Base-by-base conservation (phyloP, 2,329 filamentous ascomycete genomes). In the Incumbomyces delicatus region DNA sequence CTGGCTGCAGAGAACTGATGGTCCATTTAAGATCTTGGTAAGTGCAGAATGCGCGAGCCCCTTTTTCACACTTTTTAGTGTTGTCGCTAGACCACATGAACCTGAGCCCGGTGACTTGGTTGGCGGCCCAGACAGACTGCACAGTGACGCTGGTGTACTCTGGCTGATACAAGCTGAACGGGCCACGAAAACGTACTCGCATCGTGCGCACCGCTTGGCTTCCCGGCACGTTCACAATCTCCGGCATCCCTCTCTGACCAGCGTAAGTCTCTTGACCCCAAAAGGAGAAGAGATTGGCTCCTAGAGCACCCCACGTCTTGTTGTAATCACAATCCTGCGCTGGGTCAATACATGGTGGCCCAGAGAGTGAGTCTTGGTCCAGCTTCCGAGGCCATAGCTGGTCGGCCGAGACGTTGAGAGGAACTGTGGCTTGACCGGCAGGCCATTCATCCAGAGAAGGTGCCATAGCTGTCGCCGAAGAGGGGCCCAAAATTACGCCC, bases 401-500 rank as follows among this genome's bases (percentile, higher is more conserved):
- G 30, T 43, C 48, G n/a, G 37, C 35, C 10, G 54, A 53, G 20
- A 50, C 48, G 16, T 44, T 45, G 5, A 53, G 27, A 14, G 52
- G 55, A 45, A 56, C 55, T n/a, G 51, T 37, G 16, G 49, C 49
- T 18, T 34, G 38, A 29, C 48, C 46, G 22, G 52, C 40, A 20
- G 48, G 44, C 48, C 52, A 57, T 31, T 49, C 52, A 36, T 56
- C 51, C 11, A 55, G 36, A 17, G 48, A 47, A 10, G 57, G 57
- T 32, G 50, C 54, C 45, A 59, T 41, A n/a, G 54, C 50, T 41
- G 56, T 56, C 16, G 56, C 57, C 31, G 52, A 53, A 37, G 57
- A 55, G 2, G 57, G 53, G 11, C 56, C 58, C 2, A 51, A 52
- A 6, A 54, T 43, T 3, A 57, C 53, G 6, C 55, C 54, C 1